A percentile compares a stretch with the other conserved stretches of the same genome.
These are phyloP conservation scores for Chrysoporthe puriensis DNA, from an alignment of 2,329 filamentous ascomycete genomes.

Conservation along the genomic window DNA sequence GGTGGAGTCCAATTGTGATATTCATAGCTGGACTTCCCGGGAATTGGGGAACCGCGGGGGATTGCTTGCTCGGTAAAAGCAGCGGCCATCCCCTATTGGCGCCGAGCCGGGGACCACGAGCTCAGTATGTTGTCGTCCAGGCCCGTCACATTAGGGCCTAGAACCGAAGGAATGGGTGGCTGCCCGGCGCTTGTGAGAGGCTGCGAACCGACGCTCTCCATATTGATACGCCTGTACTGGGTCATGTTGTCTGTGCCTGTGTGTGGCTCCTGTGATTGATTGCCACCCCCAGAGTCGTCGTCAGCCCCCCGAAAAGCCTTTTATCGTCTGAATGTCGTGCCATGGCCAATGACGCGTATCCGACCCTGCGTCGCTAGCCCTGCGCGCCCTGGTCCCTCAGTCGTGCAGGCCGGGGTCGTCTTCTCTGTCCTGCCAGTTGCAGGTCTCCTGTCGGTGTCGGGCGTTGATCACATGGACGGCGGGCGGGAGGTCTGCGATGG, in stretches of 20 bases:
- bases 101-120: not conserved
- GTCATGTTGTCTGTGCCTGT: not conserved
- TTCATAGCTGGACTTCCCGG: not conserved
- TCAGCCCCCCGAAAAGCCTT: not conserved
- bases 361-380: not conserved
- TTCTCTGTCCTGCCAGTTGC: not conserved
- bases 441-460: not conserved
- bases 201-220: not conserved
- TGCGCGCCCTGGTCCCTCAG: not conserved
- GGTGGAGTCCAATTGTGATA: not conserved
- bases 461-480: not conserved
- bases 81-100: not conserved
- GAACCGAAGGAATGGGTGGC: not conserved
- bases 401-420: not conserved
- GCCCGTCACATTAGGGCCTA: not conserved
- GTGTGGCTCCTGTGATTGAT: not conserved
- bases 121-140: not conserved
- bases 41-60: not conserved
- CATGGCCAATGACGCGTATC: not conserved
- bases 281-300: not conserved
- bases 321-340: not conserved
- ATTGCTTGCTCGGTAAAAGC: not conserved
- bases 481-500: not conserved
- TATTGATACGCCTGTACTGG: not conserved
- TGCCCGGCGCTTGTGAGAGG: not conserved